These are phyloP conservation scores for Paraconiothyrium brasiliense DNA, from an alignment of 2,329 filamentous ascomycete species.

Conservation along the genomic window DNA sequence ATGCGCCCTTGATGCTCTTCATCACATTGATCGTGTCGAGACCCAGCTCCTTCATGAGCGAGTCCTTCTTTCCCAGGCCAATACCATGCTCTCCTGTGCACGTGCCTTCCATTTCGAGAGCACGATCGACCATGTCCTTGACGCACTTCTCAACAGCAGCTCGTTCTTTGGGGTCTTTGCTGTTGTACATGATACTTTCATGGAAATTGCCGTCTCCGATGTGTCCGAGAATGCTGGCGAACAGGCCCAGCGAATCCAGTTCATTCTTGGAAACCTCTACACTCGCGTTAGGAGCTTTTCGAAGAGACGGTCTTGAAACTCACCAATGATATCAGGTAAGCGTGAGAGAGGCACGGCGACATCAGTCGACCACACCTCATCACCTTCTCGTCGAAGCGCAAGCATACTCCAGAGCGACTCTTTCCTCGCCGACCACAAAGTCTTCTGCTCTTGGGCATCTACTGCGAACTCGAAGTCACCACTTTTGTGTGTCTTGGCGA, in stretches of 20 bases:
- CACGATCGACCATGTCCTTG: slow-evolving; percentile 89
- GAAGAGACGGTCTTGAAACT: neutral
- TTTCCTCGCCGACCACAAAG: slow-evolving; percentile 69
- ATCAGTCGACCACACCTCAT: slow-evolving; percentile 70
- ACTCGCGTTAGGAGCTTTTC: slow-evolving; percentile 21
- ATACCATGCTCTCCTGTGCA: slow-evolving; percentile 90
- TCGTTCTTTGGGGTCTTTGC: slow-evolving; percentile 72
- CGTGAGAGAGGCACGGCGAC: slow-evolving; percentile 69
- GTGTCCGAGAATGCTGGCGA: slow-evolving; percentile 88
- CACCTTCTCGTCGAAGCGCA: slow-evolving; percentile 62
- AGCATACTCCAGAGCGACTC: slow-evolving; percentile 70
- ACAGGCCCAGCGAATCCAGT: slow-evolving; percentile 84
- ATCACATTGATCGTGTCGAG: slow-evolving; percentile 83
- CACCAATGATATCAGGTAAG: slow-evolving; percentile 69
- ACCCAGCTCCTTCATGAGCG: slow-evolving; percentile 80
- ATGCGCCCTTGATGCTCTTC: slow-evolving; percentile 80
- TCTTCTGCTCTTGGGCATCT: slow-evolving; percentile 63
- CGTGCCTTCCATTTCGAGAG: slow-evolving; percentile 92
- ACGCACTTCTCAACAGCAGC: slow-evolving; percentile 83
- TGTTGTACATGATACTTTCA: slow-evolving; percentile 88
- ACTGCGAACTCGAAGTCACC: slow-evolving; percentile 65
- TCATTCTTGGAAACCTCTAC: slow-evolving; percentile 86
- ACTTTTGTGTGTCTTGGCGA: slow-evolving; percentile 69
- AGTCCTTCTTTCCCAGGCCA: slow-evolving; percentile 86
- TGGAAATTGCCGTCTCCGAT: slow-evolving; percentile 97